Evolutionary conservation across 176 grass and related monocot genomes (phyloP).

Genomic region (Neostapfia colusana): DNA sequence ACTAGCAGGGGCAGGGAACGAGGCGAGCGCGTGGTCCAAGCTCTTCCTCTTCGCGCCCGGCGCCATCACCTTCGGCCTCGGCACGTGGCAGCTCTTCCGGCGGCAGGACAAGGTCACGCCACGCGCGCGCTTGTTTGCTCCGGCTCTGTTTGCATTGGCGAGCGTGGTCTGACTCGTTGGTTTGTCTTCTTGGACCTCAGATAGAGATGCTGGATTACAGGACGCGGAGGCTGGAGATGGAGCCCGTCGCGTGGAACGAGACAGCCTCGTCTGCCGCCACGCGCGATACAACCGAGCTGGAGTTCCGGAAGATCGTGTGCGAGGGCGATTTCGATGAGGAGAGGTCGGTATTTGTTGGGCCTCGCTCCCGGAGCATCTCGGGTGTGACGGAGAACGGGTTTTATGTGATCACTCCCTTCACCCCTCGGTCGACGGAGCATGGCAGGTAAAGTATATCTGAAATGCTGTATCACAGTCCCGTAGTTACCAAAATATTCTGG

Average conservation of each 20-base stretch:
- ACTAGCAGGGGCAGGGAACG: conserved; percentile 55
- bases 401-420: conserved; percentile 84
- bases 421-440: conserved; percentile 44
- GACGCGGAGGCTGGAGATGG: conserved; percentile 76
- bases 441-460: conserved; percentile 58
- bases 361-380: conserved; percentile 91
- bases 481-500: neutral
- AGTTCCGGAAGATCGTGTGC: conserved; percentile 75
- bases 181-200: conserved; percentile 43
- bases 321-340: conserved; percentile 78
- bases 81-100: conserved; percentile 94
- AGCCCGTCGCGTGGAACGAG: conserved; percentile 66
- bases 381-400: conserved; percentile 91
- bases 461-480: neutral
- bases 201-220: conserved; percentile 97
- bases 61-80: conserved; percentile 92
- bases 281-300: conserved; percentile 45
- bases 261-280: conserved; percentile 37
- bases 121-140: neutral
- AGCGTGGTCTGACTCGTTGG: conserved; percentile 10
- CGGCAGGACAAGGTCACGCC: conserved; percentile 81
- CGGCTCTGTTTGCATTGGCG: neutral
- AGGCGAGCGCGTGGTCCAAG: conserved; percentile 68
- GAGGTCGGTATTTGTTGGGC: conserved; percentile 72
- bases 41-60: conserved; percentile 88